Conservation (phyloP, 305 asterid genomes). For the Ajuga reptans region DNA sequence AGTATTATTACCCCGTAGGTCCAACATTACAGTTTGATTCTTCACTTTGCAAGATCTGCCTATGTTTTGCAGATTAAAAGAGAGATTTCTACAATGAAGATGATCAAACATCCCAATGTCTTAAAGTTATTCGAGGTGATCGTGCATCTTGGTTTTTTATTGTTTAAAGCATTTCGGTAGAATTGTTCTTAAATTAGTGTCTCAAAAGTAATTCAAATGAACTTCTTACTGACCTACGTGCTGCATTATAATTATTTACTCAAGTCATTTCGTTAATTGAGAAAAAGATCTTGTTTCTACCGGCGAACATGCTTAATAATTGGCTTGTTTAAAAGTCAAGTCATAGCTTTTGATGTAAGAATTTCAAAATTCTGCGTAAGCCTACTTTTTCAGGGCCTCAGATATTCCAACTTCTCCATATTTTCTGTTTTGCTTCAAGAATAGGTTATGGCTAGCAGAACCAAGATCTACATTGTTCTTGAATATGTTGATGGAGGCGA, state of each 20-base stretch:
- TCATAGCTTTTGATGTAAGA: neutral
- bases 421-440: neutral
- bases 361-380: neutral
- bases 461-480: constrained; percentile 70
- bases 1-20: too few relatives aligned
- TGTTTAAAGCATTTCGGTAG: neutral
- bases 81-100: constrained; percentile 78
- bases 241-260: neutral
- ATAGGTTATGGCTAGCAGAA: constrained; percentile 81
- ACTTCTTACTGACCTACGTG: too few relatives aligned
- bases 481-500: constrained; percentile 79
- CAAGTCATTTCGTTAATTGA: neutral
- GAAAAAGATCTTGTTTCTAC: neutral
- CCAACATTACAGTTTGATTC: too few relatives aligned
- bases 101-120: constrained; percentile 82
- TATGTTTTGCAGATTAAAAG: constrained; percentile 51
- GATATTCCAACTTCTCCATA: neutral
- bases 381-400: neutral
- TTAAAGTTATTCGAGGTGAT: constrained; percentile 58
- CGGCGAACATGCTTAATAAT: neutral
- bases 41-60: neutral
- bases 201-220: neutral
- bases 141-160: neutral
- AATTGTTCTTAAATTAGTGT: neutral
- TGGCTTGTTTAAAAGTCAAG: neutral